Evolutionary conservation across 805 yeast genomes (phyloP).

Genomic region (Novakomyces olei): DNA sequence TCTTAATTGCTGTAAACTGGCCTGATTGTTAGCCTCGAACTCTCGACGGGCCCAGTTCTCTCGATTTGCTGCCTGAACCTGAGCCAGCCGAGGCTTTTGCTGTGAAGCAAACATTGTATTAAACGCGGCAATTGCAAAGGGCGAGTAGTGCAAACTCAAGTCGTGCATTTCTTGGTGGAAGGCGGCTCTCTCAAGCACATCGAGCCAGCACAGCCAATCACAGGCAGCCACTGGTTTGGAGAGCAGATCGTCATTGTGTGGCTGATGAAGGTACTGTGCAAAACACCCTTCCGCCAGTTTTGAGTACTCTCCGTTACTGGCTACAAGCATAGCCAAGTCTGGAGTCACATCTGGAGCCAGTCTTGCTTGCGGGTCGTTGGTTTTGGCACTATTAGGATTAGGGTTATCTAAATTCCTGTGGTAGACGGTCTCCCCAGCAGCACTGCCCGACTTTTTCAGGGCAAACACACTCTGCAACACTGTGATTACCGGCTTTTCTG

Average conservation of each 20-base stretch:
- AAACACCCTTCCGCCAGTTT: slow-evolving; percentile 49
- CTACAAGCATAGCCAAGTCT: background rate
- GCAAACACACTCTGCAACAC: background rate
- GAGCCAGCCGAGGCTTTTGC: slow-evolving; percentile 6
- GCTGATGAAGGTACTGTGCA: slow-evolving; percentile 35
- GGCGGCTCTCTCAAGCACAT: slow-evolving; percentile 23
- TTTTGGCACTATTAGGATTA: background rate
- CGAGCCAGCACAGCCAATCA: slow-evolving; percentile 62
- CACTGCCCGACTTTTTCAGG: background rate
- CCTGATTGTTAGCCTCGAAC: slow-evolving; percentile 15
- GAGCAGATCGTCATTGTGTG: slow-evolving; percentile 42
- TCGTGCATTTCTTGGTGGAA: slow-evolving; percentile 22
- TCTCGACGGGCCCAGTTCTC: slow-evolving; percentile 13
- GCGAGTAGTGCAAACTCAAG: slow-evolving; percentile 31
- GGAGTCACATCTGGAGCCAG: background rate
- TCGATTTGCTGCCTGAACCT: slow-evolving; percentile 7
- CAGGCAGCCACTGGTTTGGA: slow-evolving; percentile 35
- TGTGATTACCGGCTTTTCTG: background rate
- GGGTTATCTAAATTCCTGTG: background rate
- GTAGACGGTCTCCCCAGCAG: background rate
- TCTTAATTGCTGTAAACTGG: slow-evolving; percentile 10
- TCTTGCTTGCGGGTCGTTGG: background rate
- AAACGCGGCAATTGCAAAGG: slow-evolving; percentile 37
- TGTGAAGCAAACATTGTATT: slow-evolving; percentile 44
- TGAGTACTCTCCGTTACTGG: slow-evolving; percentile 30